These are phyloP conservation scores for Hanseniaspora vineae DNA, from an alignment of 805 yeast genomes.

Conservation along the genomic window DNA sequence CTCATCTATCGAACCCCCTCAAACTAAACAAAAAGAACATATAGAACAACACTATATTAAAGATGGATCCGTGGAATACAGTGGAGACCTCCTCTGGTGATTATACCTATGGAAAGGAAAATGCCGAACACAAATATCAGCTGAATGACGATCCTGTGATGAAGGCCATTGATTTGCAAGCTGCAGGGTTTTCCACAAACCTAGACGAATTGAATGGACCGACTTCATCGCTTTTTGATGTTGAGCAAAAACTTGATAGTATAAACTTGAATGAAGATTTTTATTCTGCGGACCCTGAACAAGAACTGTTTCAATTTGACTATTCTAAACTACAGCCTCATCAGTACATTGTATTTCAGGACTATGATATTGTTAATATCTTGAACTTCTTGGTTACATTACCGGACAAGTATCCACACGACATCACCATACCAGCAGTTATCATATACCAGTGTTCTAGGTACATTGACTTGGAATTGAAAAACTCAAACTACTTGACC, in stretches of 20 bases:
- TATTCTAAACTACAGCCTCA: slow-evolving; percentile 42
- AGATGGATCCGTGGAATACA: background rate
- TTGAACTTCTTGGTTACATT: slow-evolving; percentile 46
- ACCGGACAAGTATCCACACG: slow-evolving; percentile 39
- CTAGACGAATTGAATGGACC: too few species aligned
- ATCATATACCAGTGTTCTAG: slow-evolving; percentile 57
- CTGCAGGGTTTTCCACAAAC: slow-evolving; percentile 21
- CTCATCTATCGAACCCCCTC: too few species aligned
- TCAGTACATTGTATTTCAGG: slow-evolving; percentile 50
- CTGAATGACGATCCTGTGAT: slow-evolving; percentile 19
- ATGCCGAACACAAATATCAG: background rate
- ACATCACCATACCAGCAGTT: slow-evolving; percentile 48
- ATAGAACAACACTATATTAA: too few species aligned
- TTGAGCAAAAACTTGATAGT: background rate
- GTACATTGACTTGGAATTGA: slow-evolving; percentile 45
- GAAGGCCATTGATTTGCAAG: slow-evolving; percentile 26
- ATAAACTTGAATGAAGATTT: slow-evolving; percentile 22
- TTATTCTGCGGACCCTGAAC: slow-evolving; percentile 1
- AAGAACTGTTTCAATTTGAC: slow-evolving; percentile 31
- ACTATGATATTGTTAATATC: slow-evolving; percentile 61
- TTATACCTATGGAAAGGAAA: background rate
- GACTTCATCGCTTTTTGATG: background rate
- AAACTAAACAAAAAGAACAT: too few species aligned
- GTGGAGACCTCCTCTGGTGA: background rate
- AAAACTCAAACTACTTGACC: slow-evolving; percentile 43